Conservation (phyloP, 2,329 filamentous ascomycete genomes). For the Fusarium marasasianum region DNA sequence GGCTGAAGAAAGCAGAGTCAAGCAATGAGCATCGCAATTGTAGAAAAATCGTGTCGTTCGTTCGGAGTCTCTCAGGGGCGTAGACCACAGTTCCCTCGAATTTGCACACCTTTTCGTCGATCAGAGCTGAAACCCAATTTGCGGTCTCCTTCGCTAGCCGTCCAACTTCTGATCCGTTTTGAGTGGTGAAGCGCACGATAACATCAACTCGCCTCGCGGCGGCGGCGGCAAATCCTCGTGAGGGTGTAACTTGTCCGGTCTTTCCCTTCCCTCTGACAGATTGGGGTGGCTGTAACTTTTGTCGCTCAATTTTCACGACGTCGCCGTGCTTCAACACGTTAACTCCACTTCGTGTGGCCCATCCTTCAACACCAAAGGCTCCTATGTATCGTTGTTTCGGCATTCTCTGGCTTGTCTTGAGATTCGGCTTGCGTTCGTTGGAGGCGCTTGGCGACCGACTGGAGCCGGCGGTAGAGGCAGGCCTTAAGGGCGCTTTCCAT, state of each 20-base stretch:
- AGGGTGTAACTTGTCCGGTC: conserved; percentile 47
- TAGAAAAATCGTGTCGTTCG: conserved; percentile 94
- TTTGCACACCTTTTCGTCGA: conserved; percentile 88
- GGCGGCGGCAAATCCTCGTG: conserved; percentile 57
- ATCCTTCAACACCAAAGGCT: conserved; percentile 89
- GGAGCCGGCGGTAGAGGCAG: not conserved
- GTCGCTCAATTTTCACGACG: conserved; percentile 84
- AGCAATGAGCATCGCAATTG: conserved; percentile 84
- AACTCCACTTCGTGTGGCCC: conserved; percentile 86
- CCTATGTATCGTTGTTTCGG: conserved; percentile 77
- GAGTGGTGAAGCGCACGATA: conserved; percentile 89
- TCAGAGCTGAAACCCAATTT: conserved; percentile 88
- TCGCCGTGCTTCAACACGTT: conserved; percentile 84
- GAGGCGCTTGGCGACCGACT: conserved; percentile 12
- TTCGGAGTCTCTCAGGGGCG: conserved; percentile 82
- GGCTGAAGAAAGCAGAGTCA: conserved; percentile 75
- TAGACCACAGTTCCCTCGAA: conserved; percentile 92
- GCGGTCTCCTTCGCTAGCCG: conserved; percentile 87
- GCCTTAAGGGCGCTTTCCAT: conserved; percentile 7
- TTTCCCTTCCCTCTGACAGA: conserved; percentile 57
- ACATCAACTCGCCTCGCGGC: conserved; percentile 79
- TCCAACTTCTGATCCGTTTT: conserved; percentile 82
- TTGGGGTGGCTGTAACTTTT: conserved; percentile 73
- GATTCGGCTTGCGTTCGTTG: conserved; percentile 13
- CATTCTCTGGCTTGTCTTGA: conserved; percentile 40